Percentiles rank a stretch among this genome's conserved stretches.
These are phyloP conservation scores for Eremomyces bilateralis DNA, from an alignment of 495 filamentous ascomycete genomes.

Conservation along the genomic window DNA sequence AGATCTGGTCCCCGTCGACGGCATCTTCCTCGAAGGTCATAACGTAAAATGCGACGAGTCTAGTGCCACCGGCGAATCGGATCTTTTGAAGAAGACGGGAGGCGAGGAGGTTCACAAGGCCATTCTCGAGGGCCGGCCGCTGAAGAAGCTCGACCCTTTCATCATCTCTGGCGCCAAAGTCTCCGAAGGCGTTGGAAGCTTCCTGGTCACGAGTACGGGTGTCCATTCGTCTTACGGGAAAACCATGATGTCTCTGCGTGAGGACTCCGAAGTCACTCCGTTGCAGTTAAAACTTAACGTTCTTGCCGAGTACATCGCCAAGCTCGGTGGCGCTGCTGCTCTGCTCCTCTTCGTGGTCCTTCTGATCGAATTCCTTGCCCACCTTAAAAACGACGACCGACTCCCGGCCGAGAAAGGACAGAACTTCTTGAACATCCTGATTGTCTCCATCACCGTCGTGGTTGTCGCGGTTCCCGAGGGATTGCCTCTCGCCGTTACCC, in stretches of 20 bases:
- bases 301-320: constrained; percentile 77
- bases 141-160: constrained; percentile 82
- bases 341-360: constrained; percentile 75
- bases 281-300: constrained; percentile 81
- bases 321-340: constrained; percentile 69
- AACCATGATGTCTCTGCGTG: constrained; percentile 81
- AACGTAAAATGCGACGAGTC: constrained; percentile 46
- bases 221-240: constrained; percentile 78
- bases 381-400: constrained; percentile 31
- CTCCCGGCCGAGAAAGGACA: constrained; percentile 60
- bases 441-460: constrained; percentile 84
- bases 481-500: constrained; percentile 74
- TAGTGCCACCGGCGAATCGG: constrained; percentile 46
- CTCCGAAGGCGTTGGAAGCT: constrained; percentile 74
- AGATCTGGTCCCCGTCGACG: constrained; percentile 40
- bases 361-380: constrained; percentile 70
- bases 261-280: constrained; percentile 82
- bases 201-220: constrained; percentile 70
- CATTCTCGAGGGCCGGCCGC: constrained; percentile 50
- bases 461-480: constrained; percentile 93
- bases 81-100: constrained; percentile 40
- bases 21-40: constrained; percentile 21
- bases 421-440: constrained; percentile 77
- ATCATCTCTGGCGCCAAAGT: constrained; percentile 86
- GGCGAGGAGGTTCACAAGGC: constrained; percentile 60